Evolutionary conservation across 768 basidiomycete species (phyloP).

Genomic region (Pleurotus platypus): DNA sequence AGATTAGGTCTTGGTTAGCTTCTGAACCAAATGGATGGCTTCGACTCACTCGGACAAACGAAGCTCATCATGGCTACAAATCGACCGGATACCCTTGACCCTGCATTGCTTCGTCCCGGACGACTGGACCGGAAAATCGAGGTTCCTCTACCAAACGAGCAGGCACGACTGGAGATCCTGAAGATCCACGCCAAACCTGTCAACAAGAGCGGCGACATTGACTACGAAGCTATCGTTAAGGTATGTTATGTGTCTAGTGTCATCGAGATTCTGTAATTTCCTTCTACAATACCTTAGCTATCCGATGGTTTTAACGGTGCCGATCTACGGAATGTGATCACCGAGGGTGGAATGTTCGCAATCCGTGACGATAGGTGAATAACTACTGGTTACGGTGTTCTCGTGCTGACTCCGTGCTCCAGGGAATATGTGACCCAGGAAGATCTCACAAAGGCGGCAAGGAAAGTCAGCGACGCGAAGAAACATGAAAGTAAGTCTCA

Average conservation of each 20-base stretch:
- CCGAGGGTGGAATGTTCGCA: constrained; percentile 97
- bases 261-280: neutral
- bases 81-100: constrained; percentile 96
- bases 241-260: constrained; percentile 28
- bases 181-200: constrained; percentile 96
- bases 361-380: constrained; percentile 89
- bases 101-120: constrained; percentile 92
- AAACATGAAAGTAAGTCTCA: constrained; percentile 84
- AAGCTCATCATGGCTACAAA: constrained; percentile 99
- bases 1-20: constrained; percentile 45
- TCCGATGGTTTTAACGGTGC: constrained; percentile 96
- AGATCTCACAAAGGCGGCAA: constrained; percentile 92
- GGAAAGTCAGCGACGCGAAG: constrained; percentile 95
- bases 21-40: constrained; percentile 99
- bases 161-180: constrained; percentile 91
- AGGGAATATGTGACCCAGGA: constrained; percentile 93
- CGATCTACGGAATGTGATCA: constrained; percentile 91
- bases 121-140: constrained; percentile 97
- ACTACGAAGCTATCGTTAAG: constrained; percentile 98
- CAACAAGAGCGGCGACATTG: constrained; percentile 93
- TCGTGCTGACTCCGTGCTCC: neutral
- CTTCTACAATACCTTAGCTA: constrained; percentile 39
- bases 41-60: constrained; percentile 92
- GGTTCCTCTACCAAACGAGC: constrained; percentile 96
- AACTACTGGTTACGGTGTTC: neutral